A percentile compares a stretch with the other conserved stretches of the same genome.
Evolutionary conservation across 2,329 filamentous ascomycete genomes (phyloP).

Genomic region (Fusarium concolor): DNA sequence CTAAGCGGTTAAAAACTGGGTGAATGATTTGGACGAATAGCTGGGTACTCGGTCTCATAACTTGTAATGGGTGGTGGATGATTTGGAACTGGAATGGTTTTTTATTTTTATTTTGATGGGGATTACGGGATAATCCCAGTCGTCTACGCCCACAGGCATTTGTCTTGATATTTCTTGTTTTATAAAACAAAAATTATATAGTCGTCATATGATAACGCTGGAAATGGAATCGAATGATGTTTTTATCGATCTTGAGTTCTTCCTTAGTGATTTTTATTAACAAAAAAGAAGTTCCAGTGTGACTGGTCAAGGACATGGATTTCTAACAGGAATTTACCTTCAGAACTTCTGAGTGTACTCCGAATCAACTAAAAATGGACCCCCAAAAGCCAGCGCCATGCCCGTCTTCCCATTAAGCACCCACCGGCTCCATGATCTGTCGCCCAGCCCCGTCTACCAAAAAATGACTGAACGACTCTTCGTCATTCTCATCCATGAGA

Average conservation of each 20-base stretch:
- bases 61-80: constrained; percentile 24
- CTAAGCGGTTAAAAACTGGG: constrained; percentile 30
- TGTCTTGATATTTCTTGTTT: constrained; percentile 11
- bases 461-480: constrained; percentile 59
- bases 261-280: not conserved
- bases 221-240: not conserved
- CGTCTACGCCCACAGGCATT: not conserved
- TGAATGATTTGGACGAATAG: not conserved
- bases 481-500: constrained; percentile 55
- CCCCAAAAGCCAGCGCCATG: not conserved
- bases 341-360: constrained; percentile 14
- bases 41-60: not conserved
- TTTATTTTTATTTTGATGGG: constrained; percentile 6
- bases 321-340: not conserved
- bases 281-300: not conserved
- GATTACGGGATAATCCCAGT: constrained; percentile 28
- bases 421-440: constrained; percentile 50
- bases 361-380: not conserved
- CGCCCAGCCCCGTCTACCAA: constrained; percentile 54
- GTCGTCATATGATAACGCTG: constrained; percentile 13
- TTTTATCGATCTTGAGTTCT: not conserved
- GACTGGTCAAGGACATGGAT: not conserved
- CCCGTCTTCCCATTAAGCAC: constrained; percentile 34
- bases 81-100: constrained; percentile 6
- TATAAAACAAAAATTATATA: constrained; percentile 9